phyloP scores from a whole-genome alignment of 2,329 filamentous ascomycete species.

The Laburnicola sp. region DNA sequence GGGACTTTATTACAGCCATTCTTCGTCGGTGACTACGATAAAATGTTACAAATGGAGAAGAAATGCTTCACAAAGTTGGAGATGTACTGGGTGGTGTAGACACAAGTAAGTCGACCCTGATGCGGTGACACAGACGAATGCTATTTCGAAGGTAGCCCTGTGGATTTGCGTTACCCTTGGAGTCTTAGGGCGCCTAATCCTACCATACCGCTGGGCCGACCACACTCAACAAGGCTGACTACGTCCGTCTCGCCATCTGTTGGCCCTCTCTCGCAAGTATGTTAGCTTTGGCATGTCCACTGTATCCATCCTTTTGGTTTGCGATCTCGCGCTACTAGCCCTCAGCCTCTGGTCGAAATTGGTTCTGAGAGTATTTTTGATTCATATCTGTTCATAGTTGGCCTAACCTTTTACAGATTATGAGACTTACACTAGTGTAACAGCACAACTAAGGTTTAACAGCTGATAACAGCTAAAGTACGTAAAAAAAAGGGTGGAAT shows the following conservation, averaged over 20 bases:
- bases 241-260: background rate
- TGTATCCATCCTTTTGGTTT: too few species aligned
- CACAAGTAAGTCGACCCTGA: conserved; percentile 32
- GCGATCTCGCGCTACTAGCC: too few species aligned
- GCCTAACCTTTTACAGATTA: too few species aligned
- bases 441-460: too few species aligned
- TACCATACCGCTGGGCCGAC: conserved; percentile 26
- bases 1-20: conserved; percentile 42
- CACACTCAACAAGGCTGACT: conserved; percentile 8
- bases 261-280: background rate
- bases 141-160: conserved; percentile 20
- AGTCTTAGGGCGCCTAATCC: conserved; percentile 23
- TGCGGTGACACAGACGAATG: background rate
- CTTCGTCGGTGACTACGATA: conserved; percentile 39
- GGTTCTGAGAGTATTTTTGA: too few species aligned
- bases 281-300: background rate
- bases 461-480: too few species aligned
- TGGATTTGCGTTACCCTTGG: conserved; percentile 38
- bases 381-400: too few species aligned
- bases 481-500: too few species aligned
- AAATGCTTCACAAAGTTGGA: conserved; percentile 41
- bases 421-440: too few species aligned
- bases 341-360: too few species aligned
- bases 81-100: conserved; percentile 43
- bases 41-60: conserved; percentile 32